Evolutionary conservation across 805 yeast species (phyloP), one percentile per base, ranked within the genome.

Genomic region (Saccharomycopsis sp.): DNA sequence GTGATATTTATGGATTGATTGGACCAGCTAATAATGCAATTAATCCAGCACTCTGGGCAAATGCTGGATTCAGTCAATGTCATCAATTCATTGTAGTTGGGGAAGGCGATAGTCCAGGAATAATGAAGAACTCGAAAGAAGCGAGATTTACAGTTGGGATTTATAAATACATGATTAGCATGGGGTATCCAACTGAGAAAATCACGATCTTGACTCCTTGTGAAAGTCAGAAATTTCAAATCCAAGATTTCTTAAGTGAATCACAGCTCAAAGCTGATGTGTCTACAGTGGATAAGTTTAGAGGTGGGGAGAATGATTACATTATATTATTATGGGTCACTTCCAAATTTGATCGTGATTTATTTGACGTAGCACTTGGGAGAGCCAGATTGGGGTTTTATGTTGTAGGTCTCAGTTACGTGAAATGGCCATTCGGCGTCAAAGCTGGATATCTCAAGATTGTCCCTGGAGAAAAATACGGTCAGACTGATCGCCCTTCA

Each of bases 131-230:
- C 47, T 34, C 65, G 8, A 66, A 60, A 11, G 73, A 74, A 50
- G 77, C 78, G 1, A 72, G 68, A 50, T 70, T 59, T 47, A 60
- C 69, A 16, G 75, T 72, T 13, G 57, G 60, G 1, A 47, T 75
- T 8, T 75, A 59, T 52, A 66, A 63, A 58, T 77, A 73, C 51
- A 60, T 77, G 72, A 54, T 70, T 6, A 52, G 66, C 4, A 43
- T 70, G 23, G 75, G 74, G 1, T 74, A 72, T 48, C 66, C 74
- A 0, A 38, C 52, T 1, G 52, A 54, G 1, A 56, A 55, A 20
- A 67, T 75, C 17, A 59, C 63, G 31, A 66, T 78, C 16, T 52
- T 65, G 34, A 64, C 72, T 2, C 52, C 59, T 16, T 65, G 64
- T 27, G 54, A 56, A 16, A 63, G 65, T 7, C 80, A 75, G 53